Evolutionary conservation across 345 rosid species (phyloP).

Genomic region (Punica granatum): DNA sequence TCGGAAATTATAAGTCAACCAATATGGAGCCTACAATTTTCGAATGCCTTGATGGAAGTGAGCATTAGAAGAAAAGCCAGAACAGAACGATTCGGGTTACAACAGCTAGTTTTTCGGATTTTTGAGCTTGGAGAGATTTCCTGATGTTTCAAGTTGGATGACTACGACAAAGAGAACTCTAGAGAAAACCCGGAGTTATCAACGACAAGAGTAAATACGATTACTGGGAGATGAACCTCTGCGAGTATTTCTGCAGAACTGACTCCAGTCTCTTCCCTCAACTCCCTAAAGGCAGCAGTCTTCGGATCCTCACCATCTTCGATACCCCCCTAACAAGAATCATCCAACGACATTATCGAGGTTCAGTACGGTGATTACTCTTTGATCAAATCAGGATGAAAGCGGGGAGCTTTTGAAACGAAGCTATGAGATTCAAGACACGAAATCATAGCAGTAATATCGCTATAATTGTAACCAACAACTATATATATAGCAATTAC

Average conservation of each 20-base stretch:
- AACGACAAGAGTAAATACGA: too few species aligned
- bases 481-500: too few species aligned
- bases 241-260: constrained; percentile 68
- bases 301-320: constrained; percentile 87
- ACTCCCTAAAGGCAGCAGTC: constrained; percentile 75
- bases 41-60: neutral
- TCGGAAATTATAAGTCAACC: constrained; percentile 91
- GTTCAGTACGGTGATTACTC: too few species aligned
- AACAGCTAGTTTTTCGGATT: too few species aligned
- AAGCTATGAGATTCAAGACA: neutral
- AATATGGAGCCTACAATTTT: constrained; percentile 52
- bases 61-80: too few species aligned
- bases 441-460: neutral
- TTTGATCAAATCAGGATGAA: neutral
- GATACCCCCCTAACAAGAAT: constrained; percentile 63
- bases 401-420: neutral
- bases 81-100: too few species aligned
- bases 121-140: too few species aligned
- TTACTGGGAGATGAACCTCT: constrained; percentile 41
- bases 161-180: too few species aligned
- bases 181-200: too few species aligned
- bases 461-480: too few species aligned
- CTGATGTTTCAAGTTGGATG: too few species aligned
- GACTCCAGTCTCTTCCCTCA: constrained; percentile 88
- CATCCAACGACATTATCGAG: too few species aligned